These are phyloP conservation scores for Kuraishia hungarica DNA, from an alignment of 805 yeast genomes.

Conservation along the genomic window DNA sequence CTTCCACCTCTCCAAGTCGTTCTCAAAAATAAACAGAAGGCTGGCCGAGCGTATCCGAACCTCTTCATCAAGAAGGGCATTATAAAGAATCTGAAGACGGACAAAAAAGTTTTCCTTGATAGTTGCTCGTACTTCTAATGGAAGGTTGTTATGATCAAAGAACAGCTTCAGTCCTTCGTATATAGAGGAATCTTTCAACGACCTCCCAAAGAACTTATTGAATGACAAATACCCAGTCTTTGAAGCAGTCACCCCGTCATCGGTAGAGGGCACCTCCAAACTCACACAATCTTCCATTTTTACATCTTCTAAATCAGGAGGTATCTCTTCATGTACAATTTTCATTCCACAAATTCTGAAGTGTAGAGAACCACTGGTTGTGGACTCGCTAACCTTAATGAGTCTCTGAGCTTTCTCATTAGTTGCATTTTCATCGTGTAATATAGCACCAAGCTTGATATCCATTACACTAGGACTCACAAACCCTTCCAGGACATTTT, in stretches of 20 bases:
- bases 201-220: conserved; percentile 68
- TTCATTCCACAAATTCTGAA: conserved; percentile 89
- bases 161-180: conserved; percentile 33
- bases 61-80: conserved; percentile 55
- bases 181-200: conserved; percentile 34
- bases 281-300: neutral
- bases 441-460: conserved; percentile 66
- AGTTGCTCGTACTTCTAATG: conserved; percentile 21
- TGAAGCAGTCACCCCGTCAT: conserved; percentile 27
- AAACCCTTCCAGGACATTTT: conserved; percentile 59
- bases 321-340: conserved; percentile 19
- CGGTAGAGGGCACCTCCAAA: neutral
- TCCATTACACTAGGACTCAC: conserved; percentile 68
- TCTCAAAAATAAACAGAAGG: conserved; percentile 66
- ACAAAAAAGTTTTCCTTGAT: conserved; percentile 38
- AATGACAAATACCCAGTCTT: conserved; percentile 22
- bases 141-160: conserved; percentile 30
- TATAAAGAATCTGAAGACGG: conserved; percentile 59
- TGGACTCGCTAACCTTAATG: conserved; percentile 49
- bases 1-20: conserved; percentile 49
- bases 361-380: conserved; percentile 75
- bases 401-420: conserved; percentile 57
- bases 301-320: neutral
- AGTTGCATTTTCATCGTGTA: conserved; percentile 57
- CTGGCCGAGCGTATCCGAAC: conserved; percentile 65